Percentiles rank a stretch among this genome's conserved stretches.
phyloP scores from a whole-genome alignment of 495 filamentous ascomycete species.

The Tuber umbilicatum region DNA sequence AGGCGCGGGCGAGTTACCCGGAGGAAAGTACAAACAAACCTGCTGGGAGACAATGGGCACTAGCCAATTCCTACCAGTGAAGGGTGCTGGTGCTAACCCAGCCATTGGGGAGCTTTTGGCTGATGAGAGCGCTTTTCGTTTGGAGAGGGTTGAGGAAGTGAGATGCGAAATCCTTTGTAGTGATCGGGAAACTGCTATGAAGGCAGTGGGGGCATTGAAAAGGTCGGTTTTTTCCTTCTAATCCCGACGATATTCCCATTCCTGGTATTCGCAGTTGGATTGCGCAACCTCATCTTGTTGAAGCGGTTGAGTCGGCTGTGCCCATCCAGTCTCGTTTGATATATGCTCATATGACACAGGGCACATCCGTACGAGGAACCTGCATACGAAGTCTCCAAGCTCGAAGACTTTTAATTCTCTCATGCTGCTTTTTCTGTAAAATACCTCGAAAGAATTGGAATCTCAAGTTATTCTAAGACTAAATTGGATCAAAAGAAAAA shows the following conservation, averaged over 20 bases:
- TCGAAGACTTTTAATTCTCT: conserved; percentile 51
- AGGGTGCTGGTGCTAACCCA: conserved; percentile 51
- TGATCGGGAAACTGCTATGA: conserved; percentile 45
- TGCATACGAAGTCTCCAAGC: conserved; percentile 65
- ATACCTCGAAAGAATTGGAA: background rate
- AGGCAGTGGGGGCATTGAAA: conserved; percentile 56
- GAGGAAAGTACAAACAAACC: conserved; percentile 58
- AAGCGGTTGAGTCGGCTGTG: background rate
- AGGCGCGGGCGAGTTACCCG: conserved; percentile 57
- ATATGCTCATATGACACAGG: conserved; percentile 41
- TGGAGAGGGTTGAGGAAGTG: conserved; percentile 51
- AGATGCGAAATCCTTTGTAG: conserved; percentile 53
- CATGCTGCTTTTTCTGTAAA: background rate
- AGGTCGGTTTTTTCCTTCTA: conserved; percentile 46
- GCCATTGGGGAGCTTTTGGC: conserved; percentile 51
- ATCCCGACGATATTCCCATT: background rate
- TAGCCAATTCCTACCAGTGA: conserved; percentile 56
- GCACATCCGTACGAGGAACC: conserved; percentile 75
- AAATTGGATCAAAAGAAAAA: background rate
- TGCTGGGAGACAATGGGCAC: conserved; percentile 53
- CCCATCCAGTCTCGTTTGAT: background rate
- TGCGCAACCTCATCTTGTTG: background rate
- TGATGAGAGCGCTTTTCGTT: conserved; percentile 27
- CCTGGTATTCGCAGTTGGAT: background rate
- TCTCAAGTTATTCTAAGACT: background rate